Conservation (phyloP, 805 yeast genomes). For the Scheffersomyces coipomensis region DNA sequence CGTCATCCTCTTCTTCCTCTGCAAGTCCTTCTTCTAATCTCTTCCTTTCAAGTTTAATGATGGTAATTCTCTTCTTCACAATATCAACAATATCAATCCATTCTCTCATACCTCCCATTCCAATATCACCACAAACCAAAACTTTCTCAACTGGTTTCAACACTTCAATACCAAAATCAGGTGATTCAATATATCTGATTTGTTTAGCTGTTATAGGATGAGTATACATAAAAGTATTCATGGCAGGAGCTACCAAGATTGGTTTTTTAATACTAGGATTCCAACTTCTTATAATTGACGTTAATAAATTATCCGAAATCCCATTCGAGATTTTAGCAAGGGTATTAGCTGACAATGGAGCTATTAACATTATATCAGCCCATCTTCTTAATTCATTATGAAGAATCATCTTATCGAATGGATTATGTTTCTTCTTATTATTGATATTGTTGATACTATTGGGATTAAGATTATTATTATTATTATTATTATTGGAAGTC, state of each 20-base stretch:
- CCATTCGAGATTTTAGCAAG: constrained; percentile 45
- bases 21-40: constrained; percentile 23
- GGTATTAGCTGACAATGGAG: constrained; percentile 46
- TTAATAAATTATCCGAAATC: constrained; percentile 42
- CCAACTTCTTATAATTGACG: constrained; percentile 44
- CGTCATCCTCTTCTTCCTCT: constrained; percentile 32
- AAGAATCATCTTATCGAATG: constrained; percentile 35
- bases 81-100: constrained; percentile 47
- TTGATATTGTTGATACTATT: not conserved
- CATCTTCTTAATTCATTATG: constrained; percentile 46
- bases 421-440: constrained; percentile 25
- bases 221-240: constrained; percentile 48
- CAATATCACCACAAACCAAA: constrained; percentile 47
- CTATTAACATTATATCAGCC: constrained; percentile 48
- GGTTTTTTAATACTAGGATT: constrained; percentile 38
- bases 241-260: constrained; percentile 46
- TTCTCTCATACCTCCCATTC: constrained; percentile 52
- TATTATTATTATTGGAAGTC: constrained; percentile 16
- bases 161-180: constrained; percentile 42
- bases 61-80: constrained; percentile 31
- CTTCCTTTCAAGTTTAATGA: constrained; percentile 26
- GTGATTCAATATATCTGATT: constrained; percentile 25
- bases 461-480: constrained; percentile 2
- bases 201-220: constrained; percentile 46
- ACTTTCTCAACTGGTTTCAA: constrained; percentile 48